phyloP scores from a whole-genome alignment of 129 eudicot genomes.

The Gnaphalium uliginosum region DNA sequence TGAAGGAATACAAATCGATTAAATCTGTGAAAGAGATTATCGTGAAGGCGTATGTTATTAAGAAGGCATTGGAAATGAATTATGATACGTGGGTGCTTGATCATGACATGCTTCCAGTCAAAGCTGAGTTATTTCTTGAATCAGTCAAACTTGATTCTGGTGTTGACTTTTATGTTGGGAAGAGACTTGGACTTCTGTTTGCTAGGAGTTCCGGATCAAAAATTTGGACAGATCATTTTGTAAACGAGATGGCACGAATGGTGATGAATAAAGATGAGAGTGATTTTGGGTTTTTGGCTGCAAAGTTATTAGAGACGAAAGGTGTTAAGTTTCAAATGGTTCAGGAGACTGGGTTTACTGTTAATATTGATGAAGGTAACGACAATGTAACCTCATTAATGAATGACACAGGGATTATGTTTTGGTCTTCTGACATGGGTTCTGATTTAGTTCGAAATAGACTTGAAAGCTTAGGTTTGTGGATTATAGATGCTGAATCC shows the following conservation, averaged over 20 bases:
- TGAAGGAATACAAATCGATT: constrained; percentile 29
- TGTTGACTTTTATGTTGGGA: constrained; percentile 51
- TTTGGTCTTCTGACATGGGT: constrained; percentile 56
- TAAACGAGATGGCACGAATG: constrained; percentile 33
- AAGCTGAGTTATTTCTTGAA: constrained; percentile 41
- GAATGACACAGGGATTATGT: constrained; percentile 41
- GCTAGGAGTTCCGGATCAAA: constrained; percentile 55
- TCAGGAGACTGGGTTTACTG: constrained; percentile 18
- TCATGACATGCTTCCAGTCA: constrained; percentile 50
- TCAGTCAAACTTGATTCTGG: constrained; percentile 28
- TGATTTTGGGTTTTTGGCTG: constrained; percentile 35
- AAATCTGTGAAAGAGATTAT: constrained; percentile 42
- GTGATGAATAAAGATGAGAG: constrained; percentile 24
- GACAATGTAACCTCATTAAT: constrained; percentile 26
- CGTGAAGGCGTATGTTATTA: constrained; percentile 51
- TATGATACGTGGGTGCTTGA: constrained; percentile 56
- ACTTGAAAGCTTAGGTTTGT: constrained; percentile 57
- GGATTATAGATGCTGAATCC: constrained; percentile 64
- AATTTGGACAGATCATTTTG: constrained; percentile 52
- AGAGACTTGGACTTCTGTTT: constrained; percentile 42
- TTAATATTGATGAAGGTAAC: constrained; percentile 28
- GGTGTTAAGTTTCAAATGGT: constrained; percentile 30
- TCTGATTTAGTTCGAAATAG: constrained; percentile 38
- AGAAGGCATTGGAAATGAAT: constrained; percentile 56
- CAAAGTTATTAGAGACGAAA: constrained; percentile 40